phyloP scores from a whole-genome alignment of 2,329 filamentous ascomycete genomes.

The Calonectria pseudoturangicola region DNA sequence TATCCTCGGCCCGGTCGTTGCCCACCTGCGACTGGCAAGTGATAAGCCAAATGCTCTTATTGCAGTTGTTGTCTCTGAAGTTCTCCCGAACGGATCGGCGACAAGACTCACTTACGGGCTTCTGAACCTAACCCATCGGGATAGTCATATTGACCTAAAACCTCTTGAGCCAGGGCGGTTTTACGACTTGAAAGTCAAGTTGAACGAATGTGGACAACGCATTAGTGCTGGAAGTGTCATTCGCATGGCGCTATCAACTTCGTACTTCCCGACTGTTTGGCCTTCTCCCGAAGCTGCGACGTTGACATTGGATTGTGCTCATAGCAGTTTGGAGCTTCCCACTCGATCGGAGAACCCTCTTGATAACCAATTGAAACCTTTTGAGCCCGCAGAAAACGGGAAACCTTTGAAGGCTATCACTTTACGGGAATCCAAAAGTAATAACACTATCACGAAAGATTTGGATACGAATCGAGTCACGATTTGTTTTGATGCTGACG shows the following conservation, averaged over 20 bases:
- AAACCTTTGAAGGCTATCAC: slow-evolving; percentile 11
- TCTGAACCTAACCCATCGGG: slow-evolving; percentile 29
- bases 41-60: slow-evolving; percentile 30
- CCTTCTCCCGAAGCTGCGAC: slow-evolving; percentile 28
- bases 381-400: slow-evolving; percentile 21
- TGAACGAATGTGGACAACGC: slow-evolving; percentile 27
- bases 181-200: slow-evolving; percentile 18
- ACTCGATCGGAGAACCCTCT: not conserved
- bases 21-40: slow-evolving; percentile 14
- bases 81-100: slow-evolving; percentile 26
- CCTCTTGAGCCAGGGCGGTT: slow-evolving; percentile 22
- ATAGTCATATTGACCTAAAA: slow-evolving; percentile 27
- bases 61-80: slow-evolving; percentile 23
- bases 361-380: slow-evolving; percentile 4
- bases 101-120: slow-evolving; percentile 25
- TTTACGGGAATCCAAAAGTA: not conserved
- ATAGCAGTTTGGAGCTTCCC: slow-evolving; percentile 24
- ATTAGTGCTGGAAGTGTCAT: slow-evolving; percentile 15
- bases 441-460: slow-evolving; percentile 13
- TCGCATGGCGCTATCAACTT: slow-evolving; percentile 16
- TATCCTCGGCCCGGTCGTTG: slow-evolving; percentile 6
- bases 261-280: slow-evolving; percentile 29
- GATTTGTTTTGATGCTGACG: slow-evolving; percentile 15
- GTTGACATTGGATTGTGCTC: slow-evolving; percentile 16
- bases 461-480: slow-evolving; percentile 18